phyloP scores from a whole-genome alignment of 2,329 filamentous ascomycete species.

The Xylaria sp. region DNA sequence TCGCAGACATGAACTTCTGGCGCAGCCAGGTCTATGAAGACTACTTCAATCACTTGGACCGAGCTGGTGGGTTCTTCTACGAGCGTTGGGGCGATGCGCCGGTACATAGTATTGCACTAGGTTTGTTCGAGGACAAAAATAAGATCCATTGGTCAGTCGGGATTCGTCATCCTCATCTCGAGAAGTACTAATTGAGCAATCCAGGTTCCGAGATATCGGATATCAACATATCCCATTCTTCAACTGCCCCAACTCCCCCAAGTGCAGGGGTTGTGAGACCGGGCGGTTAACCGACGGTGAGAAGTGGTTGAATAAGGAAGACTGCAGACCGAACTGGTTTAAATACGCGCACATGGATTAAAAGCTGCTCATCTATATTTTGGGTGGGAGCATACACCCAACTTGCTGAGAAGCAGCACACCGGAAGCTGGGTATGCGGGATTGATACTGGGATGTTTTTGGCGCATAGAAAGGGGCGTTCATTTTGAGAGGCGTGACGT shows the following conservation, averaged over 20 bases:
- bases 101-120: constrained; percentile 92
- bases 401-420: constrained; percentile 35
- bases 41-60: constrained; percentile 94
- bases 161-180: background rate
- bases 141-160: constrained; percentile 86
- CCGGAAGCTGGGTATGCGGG: constrained; percentile 28
- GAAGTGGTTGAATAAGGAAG: constrained; percentile 82
- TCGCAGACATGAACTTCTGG: constrained; percentile 93
- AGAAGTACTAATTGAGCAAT: constrained; percentile 29
- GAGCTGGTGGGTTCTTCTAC: constrained; percentile 96
- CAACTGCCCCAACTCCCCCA: constrained; percentile 96
- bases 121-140: constrained; percentile 86
- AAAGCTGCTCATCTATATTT: constrained; percentile 10
- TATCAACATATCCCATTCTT: constrained; percentile 99
- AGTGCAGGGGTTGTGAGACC: constrained; percentile 86
- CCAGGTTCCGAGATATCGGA: constrained; percentile 97
- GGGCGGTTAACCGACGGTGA: constrained; percentile 91
- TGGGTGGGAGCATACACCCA: constrained; percentile 17
- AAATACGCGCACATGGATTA: constrained; percentile 86
- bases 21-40: constrained; percentile 87
- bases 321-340: constrained; percentile 97
- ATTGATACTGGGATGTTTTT: constrained; percentile 21
- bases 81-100: constrained; percentile 98
- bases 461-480: constrained; percentile 34
- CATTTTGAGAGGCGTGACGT: constrained; percentile 20